Conservation (phyloP, 2,329 filamentous ascomycete genomes). For the Meredithiella fracta region DNA sequence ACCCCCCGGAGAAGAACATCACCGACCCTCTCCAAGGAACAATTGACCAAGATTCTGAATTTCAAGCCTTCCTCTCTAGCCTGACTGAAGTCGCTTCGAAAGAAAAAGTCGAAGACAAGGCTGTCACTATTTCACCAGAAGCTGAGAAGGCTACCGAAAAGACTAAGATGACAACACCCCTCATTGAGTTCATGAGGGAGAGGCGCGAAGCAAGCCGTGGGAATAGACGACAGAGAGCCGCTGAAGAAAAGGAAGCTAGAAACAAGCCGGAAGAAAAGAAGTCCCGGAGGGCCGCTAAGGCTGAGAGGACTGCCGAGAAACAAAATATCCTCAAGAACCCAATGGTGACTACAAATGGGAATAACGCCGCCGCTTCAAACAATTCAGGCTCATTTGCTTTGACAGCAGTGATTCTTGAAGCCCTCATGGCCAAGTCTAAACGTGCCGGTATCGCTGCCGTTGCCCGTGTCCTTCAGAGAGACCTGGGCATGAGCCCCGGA, state of each 20-base stretch:
- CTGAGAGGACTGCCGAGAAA: slow-evolving; percentile 37
- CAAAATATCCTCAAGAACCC: slow-evolving; percentile 49
- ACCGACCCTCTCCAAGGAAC: slow-evolving; percentile 78
- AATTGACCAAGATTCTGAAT: slow-evolving; percentile 92
- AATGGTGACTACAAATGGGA: slow-evolving; percentile 22
- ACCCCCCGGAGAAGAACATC: slow-evolving; percentile 57
- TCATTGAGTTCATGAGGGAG: slow-evolving; percentile 80
- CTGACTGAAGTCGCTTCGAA: slow-evolving; percentile 36
- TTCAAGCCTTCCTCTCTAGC: slow-evolving; percentile 79
- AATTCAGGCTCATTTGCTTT: slow-evolving; percentile 20
- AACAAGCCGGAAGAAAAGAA: slow-evolving; percentile 42
- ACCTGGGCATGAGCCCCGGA: slow-evolving; percentile 47
- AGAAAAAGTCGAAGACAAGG: slow-evolving; percentile 29
- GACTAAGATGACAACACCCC: slow-evolving; percentile 46
- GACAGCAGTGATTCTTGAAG: slow-evolving; percentile 16
- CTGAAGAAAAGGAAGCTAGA: slow-evolving; percentile 25
- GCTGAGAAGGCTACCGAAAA: slow-evolving; percentile 38
- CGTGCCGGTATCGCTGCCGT: slow-evolving; percentile 46
- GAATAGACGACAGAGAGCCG: slow-evolving; percentile 32
- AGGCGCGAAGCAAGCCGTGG: slow-evolving; percentile 47
- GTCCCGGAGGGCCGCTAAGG: slow-evolving; percentile 32
- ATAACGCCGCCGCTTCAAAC: slow-evolving; percentile 28
- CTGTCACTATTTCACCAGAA: slow-evolving; percentile 28
- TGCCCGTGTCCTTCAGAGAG: slow-evolving; percentile 47
- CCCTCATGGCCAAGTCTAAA: slow-evolving; percentile 33